These are phyloP conservation scores for Lachancea cidri DNA, from an alignment of 805 yeast species.

Conservation along the genomic window DNA sequence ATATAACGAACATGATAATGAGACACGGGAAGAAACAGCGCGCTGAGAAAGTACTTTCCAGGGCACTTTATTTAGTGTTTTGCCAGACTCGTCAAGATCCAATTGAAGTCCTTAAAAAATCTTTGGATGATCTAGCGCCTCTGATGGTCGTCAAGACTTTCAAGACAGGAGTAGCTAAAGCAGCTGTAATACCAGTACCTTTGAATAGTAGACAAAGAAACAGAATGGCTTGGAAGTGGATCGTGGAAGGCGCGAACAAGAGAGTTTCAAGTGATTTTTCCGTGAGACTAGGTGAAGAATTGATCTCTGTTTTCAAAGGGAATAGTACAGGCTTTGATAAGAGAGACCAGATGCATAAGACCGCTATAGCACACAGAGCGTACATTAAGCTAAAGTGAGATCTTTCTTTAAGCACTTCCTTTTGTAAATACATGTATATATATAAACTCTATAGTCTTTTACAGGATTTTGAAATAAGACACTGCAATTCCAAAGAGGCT, in stretches of 20 bases:
- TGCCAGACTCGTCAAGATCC: constrained; percentile 72
- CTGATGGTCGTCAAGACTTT: constrained; percentile 69
- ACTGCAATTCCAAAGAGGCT: constrained; percentile 18
- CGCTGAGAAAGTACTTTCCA: constrained; percentile 67
- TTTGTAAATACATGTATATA: constrained; percentile 1
- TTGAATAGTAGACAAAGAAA: constrained; percentile 75
- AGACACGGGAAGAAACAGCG: constrained; percentile 80
- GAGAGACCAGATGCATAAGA: constrained; percentile 74
- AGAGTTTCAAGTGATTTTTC: constrained; percentile 76
- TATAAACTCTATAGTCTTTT: not conserved
- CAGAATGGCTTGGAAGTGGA: constrained; percentile 87
- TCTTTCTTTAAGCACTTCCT: constrained; percentile 1
- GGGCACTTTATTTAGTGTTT: constrained; percentile 67
- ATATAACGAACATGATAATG: constrained; percentile 85
- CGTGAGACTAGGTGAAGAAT: constrained; percentile 88
- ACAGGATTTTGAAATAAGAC: constrained; percentile 9
- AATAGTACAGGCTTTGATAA: constrained; percentile 80
- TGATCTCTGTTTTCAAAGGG: constrained; percentile 70
- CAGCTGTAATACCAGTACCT: constrained; percentile 75
- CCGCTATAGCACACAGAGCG: constrained; percentile 86
- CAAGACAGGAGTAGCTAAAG: constrained; percentile 83
- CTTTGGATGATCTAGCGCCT: constrained; percentile 81
- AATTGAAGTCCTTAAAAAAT: constrained; percentile 62
- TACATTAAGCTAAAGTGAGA: constrained; percentile 46
- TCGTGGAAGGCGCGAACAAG: constrained; percentile 74